A percentile compares a stretch with the other conserved stretches of the same genome.
Evolutionary conservation across 768 basidiomycete genomes (phyloP).

Genomic region (Saitozyma sp.): DNA sequence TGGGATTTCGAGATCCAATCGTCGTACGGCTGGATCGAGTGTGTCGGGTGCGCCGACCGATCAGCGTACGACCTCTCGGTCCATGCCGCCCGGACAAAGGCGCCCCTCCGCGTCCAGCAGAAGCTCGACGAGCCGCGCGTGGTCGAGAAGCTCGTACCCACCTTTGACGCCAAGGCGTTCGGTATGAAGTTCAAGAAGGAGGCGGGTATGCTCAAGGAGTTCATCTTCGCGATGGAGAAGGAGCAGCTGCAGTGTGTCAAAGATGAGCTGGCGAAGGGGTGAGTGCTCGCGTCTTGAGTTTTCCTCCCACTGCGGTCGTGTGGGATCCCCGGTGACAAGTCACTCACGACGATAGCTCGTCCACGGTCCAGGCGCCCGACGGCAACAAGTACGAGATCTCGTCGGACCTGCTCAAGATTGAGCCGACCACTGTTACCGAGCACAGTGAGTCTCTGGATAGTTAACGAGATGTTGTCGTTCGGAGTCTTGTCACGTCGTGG

Average conservation of each 20-base stretch:
- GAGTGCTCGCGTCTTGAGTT: not conserved
- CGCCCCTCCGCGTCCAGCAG: conserved; percentile 80
- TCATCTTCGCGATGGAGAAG: conserved; percentile 69
- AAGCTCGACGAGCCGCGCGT: conserved; percentile 81
- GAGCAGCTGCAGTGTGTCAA: conserved; percentile 66
- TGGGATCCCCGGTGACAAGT: not conserved
- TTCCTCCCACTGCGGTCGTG: not conserved
- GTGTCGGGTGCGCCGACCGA: conserved; percentile 97
- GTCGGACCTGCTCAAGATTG: conserved; percentile 71
- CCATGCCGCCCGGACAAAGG: conserved; percentile 79
- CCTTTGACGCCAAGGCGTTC: conserved; percentile 81
- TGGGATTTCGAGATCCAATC: conserved; percentile 99
- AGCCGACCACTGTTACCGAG: conserved; percentile 82
- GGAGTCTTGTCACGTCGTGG: too few species aligned
- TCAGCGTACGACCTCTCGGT: conserved; percentile 95
- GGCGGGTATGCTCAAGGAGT: conserved; percentile 58
- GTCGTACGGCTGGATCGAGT: conserved; percentile 93
- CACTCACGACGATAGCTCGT: conserved; percentile 54
- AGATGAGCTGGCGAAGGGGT: conserved; percentile 70
- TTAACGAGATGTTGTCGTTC: not conserved
- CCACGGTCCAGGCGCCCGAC: conserved; percentile 62
- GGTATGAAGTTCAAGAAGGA: conserved; percentile 89
- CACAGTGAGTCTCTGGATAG: conserved; percentile 58
- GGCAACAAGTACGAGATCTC: conserved; percentile 71
- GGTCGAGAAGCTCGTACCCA: conserved; percentile 72